Evolutionary conservation across 768 basidiomycete genomes (phyloP).

Genomic region (Lactarius akahatsu): DNA sequence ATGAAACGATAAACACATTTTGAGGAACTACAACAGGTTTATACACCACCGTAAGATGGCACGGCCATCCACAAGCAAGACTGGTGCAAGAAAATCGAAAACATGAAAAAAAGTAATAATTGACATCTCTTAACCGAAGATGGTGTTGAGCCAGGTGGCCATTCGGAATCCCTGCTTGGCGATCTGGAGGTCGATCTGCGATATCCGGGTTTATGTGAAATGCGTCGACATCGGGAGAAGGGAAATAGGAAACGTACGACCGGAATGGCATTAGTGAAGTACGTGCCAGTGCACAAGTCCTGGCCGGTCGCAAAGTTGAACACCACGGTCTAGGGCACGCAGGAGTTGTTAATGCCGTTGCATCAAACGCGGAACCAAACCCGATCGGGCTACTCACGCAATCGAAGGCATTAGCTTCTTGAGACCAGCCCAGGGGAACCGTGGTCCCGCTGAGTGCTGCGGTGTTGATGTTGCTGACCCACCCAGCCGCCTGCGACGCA

Average conservation of each 20-base stretch:
- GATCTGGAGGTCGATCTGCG: slow-evolving; percentile 35
- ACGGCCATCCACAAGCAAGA: neutral
- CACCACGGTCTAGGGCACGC: slow-evolving; percentile 28
- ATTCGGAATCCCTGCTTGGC: slow-evolving; percentile 35
- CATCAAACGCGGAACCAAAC: neutral
- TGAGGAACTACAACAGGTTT: neutral
- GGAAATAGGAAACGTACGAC: slow-evolving; percentile 23
- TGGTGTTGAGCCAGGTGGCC: slow-evolving; percentile 32
- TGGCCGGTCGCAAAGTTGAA: slow-evolving; percentile 32
- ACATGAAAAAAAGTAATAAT: neutral
- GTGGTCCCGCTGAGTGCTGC: slow-evolving; percentile 35
- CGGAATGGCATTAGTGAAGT: slow-evolving; percentile 32
- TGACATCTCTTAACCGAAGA: slow-evolving; percentile 26
- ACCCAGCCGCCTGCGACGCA: slow-evolving; percentile 31
- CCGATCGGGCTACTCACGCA: slow-evolving; percentile 30
- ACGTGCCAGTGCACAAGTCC: slow-evolving; percentile 34
- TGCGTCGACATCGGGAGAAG: neutral
- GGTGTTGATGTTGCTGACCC: slow-evolving; percentile 34
- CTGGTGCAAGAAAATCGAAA: neutral
- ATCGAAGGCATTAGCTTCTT: slow-evolving; percentile 34
- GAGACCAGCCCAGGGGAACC: slow-evolving; percentile 36
- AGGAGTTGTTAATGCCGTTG: neutral
- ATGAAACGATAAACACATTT: neutral
- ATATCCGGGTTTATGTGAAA: neutral
- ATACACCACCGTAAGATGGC: neutral